A percentile compares a stretch with the other conserved stretches of the same genome.
phyloP scores from a whole-genome alignment of 106 monocot genomes.

The Chionographis japonica region DNA sequence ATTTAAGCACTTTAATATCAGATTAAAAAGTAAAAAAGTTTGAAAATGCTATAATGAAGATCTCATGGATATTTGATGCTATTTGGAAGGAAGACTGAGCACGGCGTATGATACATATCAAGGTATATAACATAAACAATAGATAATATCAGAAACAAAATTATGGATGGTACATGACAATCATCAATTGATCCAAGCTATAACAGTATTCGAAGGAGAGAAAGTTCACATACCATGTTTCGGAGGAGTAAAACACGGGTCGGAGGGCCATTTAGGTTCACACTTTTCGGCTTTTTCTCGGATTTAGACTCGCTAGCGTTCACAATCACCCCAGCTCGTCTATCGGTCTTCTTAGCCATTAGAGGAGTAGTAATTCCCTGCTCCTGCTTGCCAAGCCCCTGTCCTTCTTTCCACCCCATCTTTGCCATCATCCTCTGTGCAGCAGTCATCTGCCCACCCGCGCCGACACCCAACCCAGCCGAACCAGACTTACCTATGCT shows the following conservation, averaged over 20 bases:
- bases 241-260: slow-evolving; percentile 85
- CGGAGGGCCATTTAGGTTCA: slow-evolving; percentile 63
- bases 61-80: too few relatives aligned
- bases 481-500: slow-evolving; percentile 73
- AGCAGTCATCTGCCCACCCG: slow-evolving; percentile 98
- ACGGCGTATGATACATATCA: too few relatives aligned
- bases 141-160: too few relatives aligned
- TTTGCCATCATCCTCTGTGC: slow-evolving; percentile 99
- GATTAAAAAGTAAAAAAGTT: too few relatives aligned
- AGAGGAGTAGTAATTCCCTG: slow-evolving; percentile 96
- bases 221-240: slow-evolving; percentile 65
- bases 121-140: too few relatives aligned
- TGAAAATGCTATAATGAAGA: too few relatives aligned
- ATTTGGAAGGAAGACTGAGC: too few relatives aligned
- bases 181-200: too few relatives aligned
- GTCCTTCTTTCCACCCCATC: slow-evolving; percentile 99
- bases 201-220: neutral
- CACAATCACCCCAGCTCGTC: slow-evolving; percentile 94
- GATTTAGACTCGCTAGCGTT: slow-evolving; percentile 74
- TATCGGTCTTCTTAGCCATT: slow-evolving; percentile 96
- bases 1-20: too few relatives aligned
- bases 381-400: slow-evolving; percentile 95
- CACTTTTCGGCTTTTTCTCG: slow-evolving; percentile 84
- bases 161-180: too few relatives aligned
- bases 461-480: slow-evolving; percentile 80